Conservation (phyloP, 345 rosid genomes). For the Aquilaria malaccensis region DNA sequence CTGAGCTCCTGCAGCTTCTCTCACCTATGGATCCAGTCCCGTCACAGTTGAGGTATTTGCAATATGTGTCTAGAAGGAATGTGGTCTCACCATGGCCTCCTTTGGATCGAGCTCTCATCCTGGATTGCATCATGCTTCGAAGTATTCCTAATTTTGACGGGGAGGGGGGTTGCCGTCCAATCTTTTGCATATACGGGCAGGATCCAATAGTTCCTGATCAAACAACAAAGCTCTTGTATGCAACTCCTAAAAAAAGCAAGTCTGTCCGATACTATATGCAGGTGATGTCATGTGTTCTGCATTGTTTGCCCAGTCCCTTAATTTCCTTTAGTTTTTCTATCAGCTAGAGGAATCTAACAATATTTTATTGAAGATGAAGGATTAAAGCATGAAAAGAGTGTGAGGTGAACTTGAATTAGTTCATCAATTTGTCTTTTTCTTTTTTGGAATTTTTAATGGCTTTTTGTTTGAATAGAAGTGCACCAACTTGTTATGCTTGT, state of each 20-base stretch:
- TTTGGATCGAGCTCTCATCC: conserved; percentile 72
- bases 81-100: conserved; percentile 92
- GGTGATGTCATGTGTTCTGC: conserved; percentile 30
- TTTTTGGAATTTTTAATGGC: too few species aligned
- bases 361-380: too few species aligned
- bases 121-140: conserved; percentile 86
- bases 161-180: conserved; percentile 78
- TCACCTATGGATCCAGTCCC: conserved; percentile 83
- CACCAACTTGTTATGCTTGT: too few species aligned
- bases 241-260: conserved; percentile 62
- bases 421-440: too few species aligned
- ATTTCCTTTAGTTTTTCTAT: too few species aligned
- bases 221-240: conserved; percentile 48
- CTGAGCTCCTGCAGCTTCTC: conserved; percentile 70
- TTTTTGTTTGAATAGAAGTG: too few species aligned
- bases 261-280: conserved; percentile 62
- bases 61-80: conserved; percentile 87
- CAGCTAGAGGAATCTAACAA: too few species aligned
- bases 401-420: too few species aligned
- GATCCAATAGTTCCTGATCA: conserved; percentile 63
- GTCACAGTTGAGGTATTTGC: conserved; percentile 82
- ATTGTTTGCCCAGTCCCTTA: too few species aligned
- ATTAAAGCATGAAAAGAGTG: too few species aligned
- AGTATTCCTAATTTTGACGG: conserved; percentile 63
- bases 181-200: conserved; percentile 82